These are phyloP conservation scores for Aspergillus baeticus DNA, from an alignment of 495 filamentous ascomycete genomes.

Conservation along the genomic window DNA sequence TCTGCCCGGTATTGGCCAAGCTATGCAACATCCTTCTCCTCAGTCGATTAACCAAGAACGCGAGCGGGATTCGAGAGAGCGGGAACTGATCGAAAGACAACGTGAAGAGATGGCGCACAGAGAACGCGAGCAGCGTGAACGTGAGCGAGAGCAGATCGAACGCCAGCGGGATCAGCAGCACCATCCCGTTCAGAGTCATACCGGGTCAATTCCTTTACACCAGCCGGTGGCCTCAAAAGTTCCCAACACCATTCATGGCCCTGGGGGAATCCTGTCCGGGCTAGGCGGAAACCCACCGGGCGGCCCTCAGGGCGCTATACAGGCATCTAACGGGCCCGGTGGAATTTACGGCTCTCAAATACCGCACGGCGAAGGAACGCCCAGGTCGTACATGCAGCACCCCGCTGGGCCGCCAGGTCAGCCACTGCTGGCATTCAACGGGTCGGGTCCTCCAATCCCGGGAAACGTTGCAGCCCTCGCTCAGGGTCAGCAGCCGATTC, in stretches of 20 bases:
- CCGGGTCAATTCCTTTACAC: slow-evolving; percentile 81
- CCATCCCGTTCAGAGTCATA: slow-evolving; percentile 77
- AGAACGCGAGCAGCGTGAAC: slow-evolving; percentile 67
- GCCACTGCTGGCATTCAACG: slow-evolving; percentile 60
- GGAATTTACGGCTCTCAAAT: slow-evolving; percentile 67
- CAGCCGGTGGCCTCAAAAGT: slow-evolving; percentile 85
- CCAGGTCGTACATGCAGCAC: slow-evolving; percentile 64
- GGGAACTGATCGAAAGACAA: slow-evolving; percentile 48
- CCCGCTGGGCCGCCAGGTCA: slow-evolving; percentile 53
- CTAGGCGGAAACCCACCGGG: slow-evolving; percentile 57
- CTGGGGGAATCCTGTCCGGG: slow-evolving; percentile 79
- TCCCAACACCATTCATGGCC: slow-evolving; percentile 78
- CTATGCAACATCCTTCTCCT: slow-evolving; percentile 52
- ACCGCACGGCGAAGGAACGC: slow-evolving; percentile 57
- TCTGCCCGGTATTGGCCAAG: slow-evolving; percentile 51
- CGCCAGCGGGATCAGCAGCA: slow-evolving; percentile 53
- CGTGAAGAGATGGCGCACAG: slow-evolving; percentile 59
- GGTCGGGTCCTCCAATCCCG: slow-evolving; percentile 46
- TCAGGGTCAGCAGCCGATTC: slow-evolving; percentile 91
- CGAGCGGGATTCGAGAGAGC: slow-evolving; percentile 51
- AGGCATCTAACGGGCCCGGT: slow-evolving; percentile 62
- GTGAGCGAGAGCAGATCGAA: slow-evolving; percentile 59
- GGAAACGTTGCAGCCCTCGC: slow-evolving; percentile 59
- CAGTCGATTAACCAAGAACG: slow-evolving; percentile 52
- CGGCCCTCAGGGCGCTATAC: slow-evolving; percentile 55